These are phyloP conservation scores for Haplosporangium gracile DNA, from an alignment of 192 early-diverging fungal genomes.

Conservation along the genomic window DNA sequence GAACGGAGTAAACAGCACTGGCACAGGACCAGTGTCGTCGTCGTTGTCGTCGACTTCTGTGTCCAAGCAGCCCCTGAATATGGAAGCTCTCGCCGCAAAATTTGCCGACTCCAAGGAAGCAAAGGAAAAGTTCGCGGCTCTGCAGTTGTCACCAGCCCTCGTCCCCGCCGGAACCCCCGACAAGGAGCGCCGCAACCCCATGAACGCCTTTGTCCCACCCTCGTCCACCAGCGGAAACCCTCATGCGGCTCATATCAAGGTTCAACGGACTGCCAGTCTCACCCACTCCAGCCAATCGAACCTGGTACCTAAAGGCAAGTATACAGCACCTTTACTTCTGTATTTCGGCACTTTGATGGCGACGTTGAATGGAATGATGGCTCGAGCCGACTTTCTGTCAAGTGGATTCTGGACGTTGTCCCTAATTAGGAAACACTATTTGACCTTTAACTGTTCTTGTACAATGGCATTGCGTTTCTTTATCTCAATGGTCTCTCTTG, in stretches of 20 bases:
- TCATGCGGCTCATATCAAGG: slow-evolving; percentile 40
- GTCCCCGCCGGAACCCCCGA: slow-evolving; percentile 17
- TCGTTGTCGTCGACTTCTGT: neutral
- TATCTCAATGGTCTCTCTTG: too few species aligned
- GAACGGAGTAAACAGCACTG: neutral
- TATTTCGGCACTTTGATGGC: neutral
- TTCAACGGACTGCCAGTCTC: slow-evolving; percentile 52
- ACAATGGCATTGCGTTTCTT: too few species aligned
- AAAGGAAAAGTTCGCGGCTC: slow-evolving; percentile 42
- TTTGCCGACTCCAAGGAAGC: slow-evolving; percentile 39
- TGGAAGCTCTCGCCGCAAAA: slow-evolving; percentile 47
- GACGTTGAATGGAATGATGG: too few species aligned
- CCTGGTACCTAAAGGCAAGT: slow-evolving; percentile 25
- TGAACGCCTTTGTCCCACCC: slow-evolving; percentile 33
- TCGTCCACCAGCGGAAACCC: slow-evolving; percentile 10
- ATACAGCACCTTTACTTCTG: neutral
- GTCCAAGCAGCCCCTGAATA: slow-evolving; percentile 35
- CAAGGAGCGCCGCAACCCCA: slow-evolving; percentile 41
- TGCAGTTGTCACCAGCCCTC: slow-evolving; percentile 42
- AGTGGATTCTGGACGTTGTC: too few species aligned
- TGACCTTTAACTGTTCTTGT: too few species aligned
- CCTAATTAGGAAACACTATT: too few species aligned
- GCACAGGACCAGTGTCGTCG: neutral
- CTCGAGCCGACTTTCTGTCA: too few species aligned
- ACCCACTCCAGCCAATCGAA: slow-evolving; percentile 21